These are phyloP conservation scores for Flaveria brownii DNA, from an alignment of 129 eudicot genomes.

Conservation along the genomic window DNA sequence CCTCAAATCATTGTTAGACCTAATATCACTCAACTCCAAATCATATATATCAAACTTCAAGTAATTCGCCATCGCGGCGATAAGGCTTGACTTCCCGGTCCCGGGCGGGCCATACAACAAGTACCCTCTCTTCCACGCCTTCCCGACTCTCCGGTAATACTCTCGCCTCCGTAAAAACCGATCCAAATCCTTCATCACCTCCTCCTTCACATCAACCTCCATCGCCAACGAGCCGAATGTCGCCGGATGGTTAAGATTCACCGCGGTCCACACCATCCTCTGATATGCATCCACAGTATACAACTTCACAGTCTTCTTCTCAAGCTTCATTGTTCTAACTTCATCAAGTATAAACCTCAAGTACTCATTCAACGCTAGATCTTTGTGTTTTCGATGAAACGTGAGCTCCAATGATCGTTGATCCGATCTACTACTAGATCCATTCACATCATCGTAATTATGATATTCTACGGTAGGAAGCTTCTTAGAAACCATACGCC, in stretches of 20 bases:
- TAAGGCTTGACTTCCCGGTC: conserved; percentile 67
- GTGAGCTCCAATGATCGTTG: conserved; percentile 50
- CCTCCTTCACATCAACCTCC: conserved; percentile 49
- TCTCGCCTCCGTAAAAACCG: conserved; percentile 57
- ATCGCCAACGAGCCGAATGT: conserved; percentile 65
- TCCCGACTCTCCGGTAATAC: conserved; percentile 56
- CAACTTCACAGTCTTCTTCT: conserved; percentile 44
- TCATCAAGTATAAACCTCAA: conserved; percentile 47
- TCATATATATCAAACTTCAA: conserved; percentile 68
- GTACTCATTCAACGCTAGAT: conserved; percentile 46
- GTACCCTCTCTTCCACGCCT: conserved; percentile 87
- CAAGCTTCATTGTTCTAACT: conserved; percentile 39
- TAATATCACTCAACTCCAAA: conserved; percentile 56
- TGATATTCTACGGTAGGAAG: conserved; percentile 18
- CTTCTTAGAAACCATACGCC: conserved; percentile 39
- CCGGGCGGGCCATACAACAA: conserved; percentile 83
- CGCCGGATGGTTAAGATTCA: conserved; percentile 66
- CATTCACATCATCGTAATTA: conserved; percentile 40
- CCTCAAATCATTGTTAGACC: conserved; percentile 47
- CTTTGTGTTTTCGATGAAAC: conserved; percentile 51
- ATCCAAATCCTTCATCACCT: conserved; percentile 56
- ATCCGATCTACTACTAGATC: conserved; percentile 38
- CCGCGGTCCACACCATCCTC: conserved; percentile 36
- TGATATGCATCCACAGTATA: conserved; percentile 38
- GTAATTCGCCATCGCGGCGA: conserved; percentile 71